Base-by-base conservation (phyloP, 1,284 basidiomycete species). In the Puccinia coronata region DNA sequence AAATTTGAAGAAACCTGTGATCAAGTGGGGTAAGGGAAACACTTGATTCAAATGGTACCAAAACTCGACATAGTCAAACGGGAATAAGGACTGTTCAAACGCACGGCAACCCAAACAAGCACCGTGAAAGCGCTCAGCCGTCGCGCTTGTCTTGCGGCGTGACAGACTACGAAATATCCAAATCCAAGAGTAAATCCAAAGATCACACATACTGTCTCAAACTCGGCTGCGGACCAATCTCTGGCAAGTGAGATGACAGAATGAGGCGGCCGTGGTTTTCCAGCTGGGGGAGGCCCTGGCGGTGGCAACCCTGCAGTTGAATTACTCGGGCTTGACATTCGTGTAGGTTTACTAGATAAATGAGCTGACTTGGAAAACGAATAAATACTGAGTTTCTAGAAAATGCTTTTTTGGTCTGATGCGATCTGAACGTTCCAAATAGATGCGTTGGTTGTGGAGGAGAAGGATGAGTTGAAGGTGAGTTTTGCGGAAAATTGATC, bases 151-250 rank as follows among this genome's bases (percentile, higher is more conserved):
- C 61, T 63, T 6, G 36, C 18, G 5, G 61, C 61, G 36, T 63
- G 61, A 41, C 61, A 63, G 3, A 63, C 61, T 3, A 63, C 61
- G n/a, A 63, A 63, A 36, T 63, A 63, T 20, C 61, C 61, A n/a
- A 63, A 63, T 3, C 61, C 61, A 39, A 63, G 61, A 39, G 61
- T 63, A 36, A 63, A 39, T 41, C 61, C 61, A 23, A 63, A 63
- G 14, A 63, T 31, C 2, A 63, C 61, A 1, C 61, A 34, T 23
- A 63, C 61, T 16, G 41, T 16, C 23, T 63, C 34, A n/a, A 63
- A 63, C 31, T 63, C 61, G 36, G 61, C 61, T 3, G 61, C 61
- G 20, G 61, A 23, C 61, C 61, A 63, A 1, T 2, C 61, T 23
- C 61, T 63, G 2, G 36, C 4, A 23, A 63, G 14, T 23, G 61